phyloP scores from a whole-genome alignment of 2,329 filamentous ascomycete genomes.

The Plenodomus tracheiphilus region DNA sequence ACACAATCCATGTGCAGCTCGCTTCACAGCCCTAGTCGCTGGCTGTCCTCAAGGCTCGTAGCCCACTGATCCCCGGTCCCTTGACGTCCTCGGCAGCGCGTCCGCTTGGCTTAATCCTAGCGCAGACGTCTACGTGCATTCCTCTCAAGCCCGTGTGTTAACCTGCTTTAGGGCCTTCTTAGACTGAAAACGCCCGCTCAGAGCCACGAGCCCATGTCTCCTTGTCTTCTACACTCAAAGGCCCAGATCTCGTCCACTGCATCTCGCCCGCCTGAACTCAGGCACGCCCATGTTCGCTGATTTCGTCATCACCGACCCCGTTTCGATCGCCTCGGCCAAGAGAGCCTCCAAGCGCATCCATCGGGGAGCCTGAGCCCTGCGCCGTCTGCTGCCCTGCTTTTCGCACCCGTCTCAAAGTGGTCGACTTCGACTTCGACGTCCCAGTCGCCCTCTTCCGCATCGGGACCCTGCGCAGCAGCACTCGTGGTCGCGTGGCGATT shows the following conservation, averaged over 20 bases:
- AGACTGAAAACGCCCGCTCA: slow-evolving; percentile 26
- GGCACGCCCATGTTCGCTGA: slow-evolving; percentile 22
- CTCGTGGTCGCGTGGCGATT: neutral
- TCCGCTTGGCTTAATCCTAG: slow-evolving; percentile 18
- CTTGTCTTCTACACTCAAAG: slow-evolving; percentile 28
- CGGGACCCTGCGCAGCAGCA: neutral
- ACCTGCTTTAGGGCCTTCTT: slow-evolving; percentile 33
- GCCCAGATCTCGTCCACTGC: slow-evolving; percentile 28
- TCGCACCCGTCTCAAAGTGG: slow-evolving; percentile 3
- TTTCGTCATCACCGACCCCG: slow-evolving; percentile 27
- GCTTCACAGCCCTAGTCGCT: neutral
- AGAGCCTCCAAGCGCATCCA: slow-evolving; percentile 10
- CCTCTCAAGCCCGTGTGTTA: slow-evolving; percentile 26
- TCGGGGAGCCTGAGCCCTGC: slow-evolving; percentile 16
- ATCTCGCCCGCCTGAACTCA: slow-evolving; percentile 18
- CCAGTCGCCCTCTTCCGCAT: neutral
- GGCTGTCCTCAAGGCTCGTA: slow-evolving; percentile 5
- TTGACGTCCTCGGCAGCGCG: slow-evolving; percentile 15
- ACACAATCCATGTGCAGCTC: neutral
- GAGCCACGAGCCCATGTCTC: slow-evolving; percentile 28
- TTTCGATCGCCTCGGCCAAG: slow-evolving; percentile 18
- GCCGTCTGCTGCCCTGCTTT: slow-evolving; percentile 9
- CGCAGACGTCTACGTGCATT: slow-evolving; percentile 21
- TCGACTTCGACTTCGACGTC: slow-evolving; percentile 1
- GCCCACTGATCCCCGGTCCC: neutral